Evolutionary conservation across 768 basidiomycete species (phyloP).

Genomic region (Tremella mesenterica): DNA sequence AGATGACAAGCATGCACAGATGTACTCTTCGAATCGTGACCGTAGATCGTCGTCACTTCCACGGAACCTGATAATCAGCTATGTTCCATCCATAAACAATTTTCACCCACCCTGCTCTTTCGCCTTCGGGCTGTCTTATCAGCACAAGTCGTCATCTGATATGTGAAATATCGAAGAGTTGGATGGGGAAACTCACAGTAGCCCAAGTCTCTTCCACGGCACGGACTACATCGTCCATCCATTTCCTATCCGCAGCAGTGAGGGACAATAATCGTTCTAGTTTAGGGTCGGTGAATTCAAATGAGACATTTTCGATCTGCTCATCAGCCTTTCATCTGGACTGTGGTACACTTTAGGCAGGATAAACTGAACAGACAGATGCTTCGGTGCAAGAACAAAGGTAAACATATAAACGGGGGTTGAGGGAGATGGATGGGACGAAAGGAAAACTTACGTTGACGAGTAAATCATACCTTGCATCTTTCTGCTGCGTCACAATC

Average conservation of each 20-base stretch:
- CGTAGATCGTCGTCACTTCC: constrained; percentile 94
- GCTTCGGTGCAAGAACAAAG: too few relatives aligned
- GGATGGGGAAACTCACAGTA: constrained; percentile 14
- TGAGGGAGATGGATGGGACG: neutral
- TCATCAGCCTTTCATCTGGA: neutral
- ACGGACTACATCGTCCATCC: constrained; percentile 73
- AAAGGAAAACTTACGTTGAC: constrained; percentile 58
- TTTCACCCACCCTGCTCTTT: constrained; percentile 1
- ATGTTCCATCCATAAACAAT: too few relatives aligned
- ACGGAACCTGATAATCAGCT: too few relatives aligned
- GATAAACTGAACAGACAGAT: too few relatives aligned
- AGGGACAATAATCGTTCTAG: constrained; percentile 68
- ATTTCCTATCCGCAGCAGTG: constrained; percentile 87
- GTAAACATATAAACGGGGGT: too few relatives aligned
- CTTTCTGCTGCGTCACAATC: constrained; percentile 86
- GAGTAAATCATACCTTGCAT: constrained; percentile 66
- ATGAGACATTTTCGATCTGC: constrained; percentile 72
- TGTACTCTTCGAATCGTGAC: constrained; percentile 90
- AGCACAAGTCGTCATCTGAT: too few relatives aligned
- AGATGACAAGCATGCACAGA: constrained; percentile 73
- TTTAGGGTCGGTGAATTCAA: constrained; percentile 78
- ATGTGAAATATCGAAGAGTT: neutral
- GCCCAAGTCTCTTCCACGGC: constrained; percentile 43
- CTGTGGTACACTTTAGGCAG: neutral
- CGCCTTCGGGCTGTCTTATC: constrained; percentile 6